Evolutionary conservation across 2,329 filamentous ascomycete genomes (phyloP).

Genomic region (Beauveria rudraprayagi): DNA sequence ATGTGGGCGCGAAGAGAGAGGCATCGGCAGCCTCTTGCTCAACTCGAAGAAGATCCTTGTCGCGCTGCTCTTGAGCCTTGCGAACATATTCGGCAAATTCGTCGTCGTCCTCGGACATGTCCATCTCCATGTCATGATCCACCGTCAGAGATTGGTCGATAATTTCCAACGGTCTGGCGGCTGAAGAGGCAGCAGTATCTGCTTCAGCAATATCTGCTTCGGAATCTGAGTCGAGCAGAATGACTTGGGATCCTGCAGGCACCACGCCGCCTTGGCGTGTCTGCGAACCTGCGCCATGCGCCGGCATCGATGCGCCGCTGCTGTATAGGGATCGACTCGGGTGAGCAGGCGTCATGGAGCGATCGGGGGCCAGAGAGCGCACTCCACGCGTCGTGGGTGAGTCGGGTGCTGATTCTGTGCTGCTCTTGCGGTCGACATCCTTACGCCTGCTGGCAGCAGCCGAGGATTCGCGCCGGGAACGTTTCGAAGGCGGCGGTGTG

Average conservation of each 20-base stretch:
- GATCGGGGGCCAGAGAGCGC: constrained; percentile 5
- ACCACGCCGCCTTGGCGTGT: neutral
- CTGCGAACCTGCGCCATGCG: neutral
- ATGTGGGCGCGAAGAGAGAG: neutral
- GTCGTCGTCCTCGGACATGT: constrained; percentile 28
- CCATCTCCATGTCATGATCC: constrained; percentile 10
- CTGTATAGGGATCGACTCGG: neutral
- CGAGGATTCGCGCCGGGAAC: constrained; percentile 19
- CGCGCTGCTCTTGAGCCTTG: constrained; percentile 29
- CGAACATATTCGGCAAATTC: constrained; percentile 39
- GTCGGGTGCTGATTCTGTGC: neutral
- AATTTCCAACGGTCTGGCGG: constrained; percentile 14
- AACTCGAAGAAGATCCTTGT: neutral
- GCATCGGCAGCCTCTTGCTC: constrained; percentile 17
- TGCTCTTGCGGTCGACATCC: constrained; percentile 12
- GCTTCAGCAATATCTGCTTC: constrained; percentile 4
- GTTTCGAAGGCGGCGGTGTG: constrained; percentile 32
- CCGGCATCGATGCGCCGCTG: neutral
- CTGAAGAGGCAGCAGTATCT: constrained; percentile 10
- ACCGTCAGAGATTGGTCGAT: neutral
- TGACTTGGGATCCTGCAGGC: constrained; percentile 15
- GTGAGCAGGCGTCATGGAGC: neutral
- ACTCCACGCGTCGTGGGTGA: neutral
- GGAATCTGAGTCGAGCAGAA: constrained; percentile 27
- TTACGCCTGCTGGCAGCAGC: constrained; percentile 15